phyloP scores from a whole-genome alignment of 1,284 basidiomycete genomes.

The Microbotryomycetes sp. region DNA sequence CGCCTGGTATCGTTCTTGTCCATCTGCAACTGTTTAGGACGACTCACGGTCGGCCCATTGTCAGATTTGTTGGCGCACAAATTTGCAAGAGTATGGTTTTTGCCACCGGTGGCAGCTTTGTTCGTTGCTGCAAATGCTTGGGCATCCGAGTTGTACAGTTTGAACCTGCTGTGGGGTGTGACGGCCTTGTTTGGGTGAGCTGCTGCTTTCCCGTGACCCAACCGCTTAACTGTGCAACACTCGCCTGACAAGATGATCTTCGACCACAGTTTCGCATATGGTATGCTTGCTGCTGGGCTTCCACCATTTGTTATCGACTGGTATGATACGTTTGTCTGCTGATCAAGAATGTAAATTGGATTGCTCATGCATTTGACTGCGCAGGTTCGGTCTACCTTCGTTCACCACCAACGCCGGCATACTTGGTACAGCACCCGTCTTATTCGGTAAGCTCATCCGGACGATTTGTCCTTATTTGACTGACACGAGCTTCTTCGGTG shows the following conservation, averaged over 20 bases:
- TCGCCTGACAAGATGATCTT: not conserved
- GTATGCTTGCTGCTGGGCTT: not conserved
- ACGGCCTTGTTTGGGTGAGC: not conserved
- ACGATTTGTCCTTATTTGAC: not conserved
- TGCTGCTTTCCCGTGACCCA: too few species aligned
- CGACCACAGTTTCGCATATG: not conserved
- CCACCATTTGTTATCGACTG: not conserved
- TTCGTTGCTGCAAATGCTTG: not conserved
- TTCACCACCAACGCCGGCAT: not conserved
- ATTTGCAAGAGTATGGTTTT: not conserved
- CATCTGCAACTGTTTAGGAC: constrained; percentile 1
- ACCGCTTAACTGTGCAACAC: not conserved
- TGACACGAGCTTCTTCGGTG: not conserved
- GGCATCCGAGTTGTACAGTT: not conserved
- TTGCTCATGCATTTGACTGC: too few species aligned
- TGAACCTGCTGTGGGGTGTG: not conserved
- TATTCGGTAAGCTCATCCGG: not conserved
- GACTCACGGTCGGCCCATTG: not conserved
- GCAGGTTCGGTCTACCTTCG: not conserved
- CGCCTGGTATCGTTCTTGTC: not conserved
- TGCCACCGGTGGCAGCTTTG: not conserved
- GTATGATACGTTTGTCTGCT: too few species aligned
- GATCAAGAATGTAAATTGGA: too few species aligned
- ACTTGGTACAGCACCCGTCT: not conserved
- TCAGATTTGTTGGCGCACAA: not conserved